Evolutionary conservation across 208 protist genomes (phyloP), one percentile per base, ranked within the genome.

Genomic region (Vickermania ingenoplastis): DNA sequence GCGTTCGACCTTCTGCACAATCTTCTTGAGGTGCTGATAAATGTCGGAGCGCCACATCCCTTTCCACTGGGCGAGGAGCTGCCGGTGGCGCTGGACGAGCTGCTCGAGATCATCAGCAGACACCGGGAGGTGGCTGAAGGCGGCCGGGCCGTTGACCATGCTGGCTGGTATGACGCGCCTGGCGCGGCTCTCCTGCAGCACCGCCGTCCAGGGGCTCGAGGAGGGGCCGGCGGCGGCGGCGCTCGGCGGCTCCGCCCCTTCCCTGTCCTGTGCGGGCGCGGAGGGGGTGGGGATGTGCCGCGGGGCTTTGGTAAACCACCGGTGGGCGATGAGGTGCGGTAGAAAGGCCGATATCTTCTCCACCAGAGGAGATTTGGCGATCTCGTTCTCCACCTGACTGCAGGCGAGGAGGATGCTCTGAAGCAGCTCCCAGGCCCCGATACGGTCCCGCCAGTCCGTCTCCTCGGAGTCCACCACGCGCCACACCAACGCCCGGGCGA

Each of bases 401-500:
- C 86, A 91, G 55, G 82, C 79, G 5, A 61, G 57, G 5, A 90
- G 59, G 11, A 94, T 79, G 5, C 73, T 69, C 24, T 81, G 84
- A 2, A 94, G 67, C 50, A 94, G 27, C 0, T 31, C 36, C 87
- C 87, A 94, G 26, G 87, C 87, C 22, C 87, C 87, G 13, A 78
- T 52, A 7, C 87, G 78, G 64, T 92, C 85, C 3, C 68, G 31
- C 58, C 65, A 48, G 55, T 77, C 66, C 41, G 69, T 69, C 36
- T 82, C 76, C 3, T 83, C 81, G 17, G 81, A 86, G 67, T 94
- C 87, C 24, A 86, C 81, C 3, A 94, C 73, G 27, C 87, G 83
- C 83, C 83, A 94, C 0, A 86, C 71, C 1, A 94, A 71, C 1
- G 87, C 83, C 13, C 77, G 80, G 7, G 87, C 78, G 14, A 94